Percentiles rank a stretch among this genome's conserved stretches.
Conservation (phyloP, 2,329 filamentous ascomycete genomes). For the Penicillium hesseltinei region DNA sequence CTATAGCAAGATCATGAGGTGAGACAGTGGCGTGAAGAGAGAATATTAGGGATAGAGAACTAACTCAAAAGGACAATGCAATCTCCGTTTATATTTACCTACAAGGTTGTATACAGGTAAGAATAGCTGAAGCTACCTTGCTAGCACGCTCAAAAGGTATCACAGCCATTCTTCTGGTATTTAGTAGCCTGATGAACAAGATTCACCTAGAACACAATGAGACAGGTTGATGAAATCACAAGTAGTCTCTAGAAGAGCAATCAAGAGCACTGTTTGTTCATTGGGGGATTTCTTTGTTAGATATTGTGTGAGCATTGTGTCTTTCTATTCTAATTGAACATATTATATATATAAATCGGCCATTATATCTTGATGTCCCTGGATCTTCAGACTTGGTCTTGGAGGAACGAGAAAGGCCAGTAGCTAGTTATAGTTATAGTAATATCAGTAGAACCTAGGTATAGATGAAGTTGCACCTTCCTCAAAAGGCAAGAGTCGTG, state of each 20-base stretch:
- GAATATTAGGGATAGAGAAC: no score
- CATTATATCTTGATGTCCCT: not conserved
- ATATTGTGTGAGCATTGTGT: not conserved
- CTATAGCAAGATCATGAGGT: not conserved
- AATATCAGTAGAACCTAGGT: no score
- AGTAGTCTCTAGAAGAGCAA: not conserved
- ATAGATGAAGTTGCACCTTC: no score
- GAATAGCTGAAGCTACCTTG: not conserved
- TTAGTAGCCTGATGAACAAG: not conserved
- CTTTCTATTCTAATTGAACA: not conserved
- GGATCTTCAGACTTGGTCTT: no score
- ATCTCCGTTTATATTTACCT: not conserved
- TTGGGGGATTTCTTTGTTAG: not conserved
- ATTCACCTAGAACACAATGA: not conserved
- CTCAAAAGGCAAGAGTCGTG: no score
- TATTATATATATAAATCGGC: no score
- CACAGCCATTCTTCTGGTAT: not conserved
- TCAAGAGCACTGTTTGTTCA: not conserved
- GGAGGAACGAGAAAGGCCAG: no score
- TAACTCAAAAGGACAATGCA: not conserved
- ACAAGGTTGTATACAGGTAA: not conserved
- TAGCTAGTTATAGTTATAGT: no score
- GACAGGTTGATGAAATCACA: not conserved
- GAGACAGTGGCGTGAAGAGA: not conserved
- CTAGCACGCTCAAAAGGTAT: no score